Percentiles rank a stretch among this genome's conserved stretches.
Conservation (phyloP, 2,329 filamentous ascomycete genomes). For the Alternaria rosae region DNA sequence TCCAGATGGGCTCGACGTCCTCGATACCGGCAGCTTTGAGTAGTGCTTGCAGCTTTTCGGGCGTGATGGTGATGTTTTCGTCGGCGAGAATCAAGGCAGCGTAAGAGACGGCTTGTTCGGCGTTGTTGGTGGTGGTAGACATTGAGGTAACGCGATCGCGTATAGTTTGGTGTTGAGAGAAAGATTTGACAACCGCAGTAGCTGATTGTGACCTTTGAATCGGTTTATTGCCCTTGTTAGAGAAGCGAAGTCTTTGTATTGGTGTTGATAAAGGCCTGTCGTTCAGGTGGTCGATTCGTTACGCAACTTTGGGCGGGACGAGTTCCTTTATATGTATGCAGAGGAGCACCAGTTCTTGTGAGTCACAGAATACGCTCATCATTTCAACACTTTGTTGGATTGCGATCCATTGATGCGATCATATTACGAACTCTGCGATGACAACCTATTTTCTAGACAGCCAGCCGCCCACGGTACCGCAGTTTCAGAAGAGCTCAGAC, state of each 20-base stretch:
- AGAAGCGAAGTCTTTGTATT: no score
- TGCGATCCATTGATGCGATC: background rate
- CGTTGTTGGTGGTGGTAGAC: constrained; percentile 19
- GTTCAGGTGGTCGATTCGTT: no score
- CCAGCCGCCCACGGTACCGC: background rate
- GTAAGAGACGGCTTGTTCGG: constrained; percentile 78
- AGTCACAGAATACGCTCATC: background rate
- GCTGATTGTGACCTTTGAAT: background rate
- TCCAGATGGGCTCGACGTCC: constrained; percentile 98
- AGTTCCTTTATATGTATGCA: background rate
- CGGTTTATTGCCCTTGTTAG: background rate
- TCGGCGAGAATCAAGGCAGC: constrained; percentile 99
- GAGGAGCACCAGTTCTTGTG: background rate
- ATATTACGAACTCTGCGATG: background rate
- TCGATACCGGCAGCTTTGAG: constrained; percentile 86
- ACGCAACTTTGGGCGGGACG: background rate
- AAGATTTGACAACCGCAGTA: background rate
- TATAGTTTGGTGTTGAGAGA: background rate
- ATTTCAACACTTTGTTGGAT: no score
- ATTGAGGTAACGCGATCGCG: background rate
- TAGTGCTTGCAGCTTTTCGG: constrained; percentile 93
- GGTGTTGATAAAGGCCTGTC: background rate
- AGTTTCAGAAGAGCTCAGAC: rapidly evolving
- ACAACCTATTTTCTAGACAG: background rate
- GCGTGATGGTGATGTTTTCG: constrained; percentile 92